Evolutionary conservation across 805 yeast species (phyloP).

Genomic region (Candida patagonica): DNA sequence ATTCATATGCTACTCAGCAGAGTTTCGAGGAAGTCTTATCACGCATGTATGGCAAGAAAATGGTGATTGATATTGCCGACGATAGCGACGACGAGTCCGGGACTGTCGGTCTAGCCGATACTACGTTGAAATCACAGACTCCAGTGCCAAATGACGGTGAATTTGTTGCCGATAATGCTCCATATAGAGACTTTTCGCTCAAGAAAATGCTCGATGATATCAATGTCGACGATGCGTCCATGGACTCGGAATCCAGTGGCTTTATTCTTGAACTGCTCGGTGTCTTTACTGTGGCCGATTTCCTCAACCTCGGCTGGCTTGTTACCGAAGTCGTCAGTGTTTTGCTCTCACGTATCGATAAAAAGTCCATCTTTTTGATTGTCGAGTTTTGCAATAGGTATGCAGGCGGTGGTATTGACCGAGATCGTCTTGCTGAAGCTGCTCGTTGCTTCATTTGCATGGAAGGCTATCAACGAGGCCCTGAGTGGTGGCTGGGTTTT

Average conservation of each 20-base stretch:
- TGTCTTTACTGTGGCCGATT: conserved; percentile 39
- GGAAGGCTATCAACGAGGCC: conserved; percentile 43
- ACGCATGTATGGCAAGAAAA: conserved; percentile 38
- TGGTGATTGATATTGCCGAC: conserved; percentile 8
- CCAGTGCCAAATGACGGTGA: not conserved
- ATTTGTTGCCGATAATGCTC: too few species aligned
- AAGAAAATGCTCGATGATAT: not conserved
- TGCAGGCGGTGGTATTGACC: conserved; percentile 37
- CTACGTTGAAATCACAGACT: not conserved
- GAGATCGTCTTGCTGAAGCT: conserved; percentile 37
- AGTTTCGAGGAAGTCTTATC: conserved; percentile 43
- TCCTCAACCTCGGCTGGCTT: conserved; percentile 37
- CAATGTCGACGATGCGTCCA: not conserved
- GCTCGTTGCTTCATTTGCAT: conserved; percentile 38
- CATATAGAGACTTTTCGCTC: not conserved
- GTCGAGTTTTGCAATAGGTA: conserved; percentile 35
- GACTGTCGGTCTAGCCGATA: not conserved
- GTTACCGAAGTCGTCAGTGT: conserved; percentile 37
- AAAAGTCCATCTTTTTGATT: conserved; percentile 31
- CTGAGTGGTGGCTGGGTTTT: conserved; percentile 38
- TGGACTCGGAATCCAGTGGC: too few species aligned
- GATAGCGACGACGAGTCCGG: not conserved
- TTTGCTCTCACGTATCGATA: conserved; percentile 29
- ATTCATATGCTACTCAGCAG: conserved; percentile 33
- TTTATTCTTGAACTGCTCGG: conserved; percentile 14